phyloP scores from a whole-genome alignment of 1,284 basidiomycete genomes.

The Pyrrhoderma noxium region DNA sequence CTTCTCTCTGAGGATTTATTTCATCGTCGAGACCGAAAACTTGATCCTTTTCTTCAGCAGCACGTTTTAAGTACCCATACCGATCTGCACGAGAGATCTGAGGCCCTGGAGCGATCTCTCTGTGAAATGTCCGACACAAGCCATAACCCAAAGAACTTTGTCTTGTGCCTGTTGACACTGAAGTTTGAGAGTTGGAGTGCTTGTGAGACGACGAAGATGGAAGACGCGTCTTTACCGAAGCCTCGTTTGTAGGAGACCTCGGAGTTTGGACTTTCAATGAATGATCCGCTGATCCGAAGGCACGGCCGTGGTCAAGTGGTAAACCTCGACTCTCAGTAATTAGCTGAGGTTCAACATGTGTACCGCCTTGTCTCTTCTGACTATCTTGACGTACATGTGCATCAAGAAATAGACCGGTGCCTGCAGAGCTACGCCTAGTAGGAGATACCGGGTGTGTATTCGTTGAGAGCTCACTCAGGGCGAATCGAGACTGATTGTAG shows the following conservation, averaged over 20 bases:
- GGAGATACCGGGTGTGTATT: conserved; percentile 1
- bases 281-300: neutral
- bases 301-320: neutral
- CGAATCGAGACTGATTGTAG: conserved; percentile 13
- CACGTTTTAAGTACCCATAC: conserved; percentile 11
- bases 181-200: conserved; percentile 5
- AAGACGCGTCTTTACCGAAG: neutral
- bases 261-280: neutral
- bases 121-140: conserved; percentile 1
- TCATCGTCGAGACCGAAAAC: neutral
- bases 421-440: conserved; percentile 14
- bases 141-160: conserved; percentile 2
- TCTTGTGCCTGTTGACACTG: neutral
- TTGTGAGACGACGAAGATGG: neutral
- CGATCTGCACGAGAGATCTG: conserved; percentile 5
- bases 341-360: too few relatives aligned
- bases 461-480: conserved; percentile 7
- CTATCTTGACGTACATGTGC: conserved; percentile 5
- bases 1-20: neutral
- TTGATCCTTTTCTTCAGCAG: neutral
- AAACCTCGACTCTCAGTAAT: too few relatives aligned
- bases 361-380: neutral
- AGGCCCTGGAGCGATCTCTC: neutral
- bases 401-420: conserved; percentile 12
- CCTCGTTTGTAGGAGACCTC: neutral